Percentiles rank a stretch among this genome's conserved stretches.
Evolutionary conservation across 2,329 filamentous ascomycete genomes (phyloP).

Genomic region (Colletotrichum sp.): DNA sequence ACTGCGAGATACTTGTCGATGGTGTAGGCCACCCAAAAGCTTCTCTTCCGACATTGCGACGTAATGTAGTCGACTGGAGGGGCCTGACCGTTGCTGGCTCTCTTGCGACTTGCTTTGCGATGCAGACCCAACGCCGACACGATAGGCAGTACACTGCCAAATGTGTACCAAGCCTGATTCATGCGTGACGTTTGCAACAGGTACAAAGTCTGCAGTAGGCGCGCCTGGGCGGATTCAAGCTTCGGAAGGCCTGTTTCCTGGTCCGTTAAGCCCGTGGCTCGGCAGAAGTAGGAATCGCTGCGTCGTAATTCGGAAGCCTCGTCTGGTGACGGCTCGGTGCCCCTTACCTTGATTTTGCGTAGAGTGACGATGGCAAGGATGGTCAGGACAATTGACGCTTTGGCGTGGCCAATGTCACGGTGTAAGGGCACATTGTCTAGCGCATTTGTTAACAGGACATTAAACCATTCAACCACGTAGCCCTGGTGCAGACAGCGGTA

Average conservation of each 20-base stretch:
- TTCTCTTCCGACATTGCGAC: conserved; percentile 58
- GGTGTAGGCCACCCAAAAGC: conserved; percentile 68
- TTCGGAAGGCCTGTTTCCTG: conserved; percentile 57
- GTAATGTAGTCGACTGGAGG: conserved; percentile 43
- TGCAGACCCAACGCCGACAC: conserved; percentile 45
- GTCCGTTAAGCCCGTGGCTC: conserved; percentile 32
- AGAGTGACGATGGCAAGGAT: conserved; percentile 54
- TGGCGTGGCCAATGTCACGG: conserved; percentile 45
- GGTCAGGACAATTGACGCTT: conserved; percentile 51
- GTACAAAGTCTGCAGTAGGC: conserved; percentile 62
- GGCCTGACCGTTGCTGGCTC: neutral
- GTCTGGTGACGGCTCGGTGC: neutral
- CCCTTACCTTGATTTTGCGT: conserved; percentile 42
- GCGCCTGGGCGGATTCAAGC: conserved; percentile 62
- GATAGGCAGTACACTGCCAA: conserved; percentile 61
- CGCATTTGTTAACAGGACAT: conserved; percentile 40
- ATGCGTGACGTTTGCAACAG: conserved; percentile 62
- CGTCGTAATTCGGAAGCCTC: conserved; percentile 13
- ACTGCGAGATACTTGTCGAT: conserved; percentile 68
- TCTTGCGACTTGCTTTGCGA: conserved; percentile 11
- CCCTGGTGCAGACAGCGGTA: conserved; percentile 62
- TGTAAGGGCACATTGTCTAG: conserved; percentile 38
- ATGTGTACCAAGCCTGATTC: conserved; percentile 67
- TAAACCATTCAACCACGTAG: conserved; percentile 52
- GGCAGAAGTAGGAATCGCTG: conserved; percentile 30